Conservation (phyloP, 495 filamentous ascomycete species). For the Trichoderma gamsii region DNA sequence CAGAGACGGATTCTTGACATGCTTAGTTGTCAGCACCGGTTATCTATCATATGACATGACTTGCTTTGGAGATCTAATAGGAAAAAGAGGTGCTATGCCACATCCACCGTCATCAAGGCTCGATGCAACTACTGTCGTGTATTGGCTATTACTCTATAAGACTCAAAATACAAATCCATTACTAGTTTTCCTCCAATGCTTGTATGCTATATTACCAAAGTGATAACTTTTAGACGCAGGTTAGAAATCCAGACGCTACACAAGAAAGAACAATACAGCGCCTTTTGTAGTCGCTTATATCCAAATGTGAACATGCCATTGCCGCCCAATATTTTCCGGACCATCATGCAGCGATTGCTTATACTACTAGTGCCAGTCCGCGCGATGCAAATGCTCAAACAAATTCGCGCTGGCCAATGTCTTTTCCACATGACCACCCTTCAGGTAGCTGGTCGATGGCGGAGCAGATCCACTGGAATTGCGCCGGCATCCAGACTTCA, state of each 20-base stretch:
- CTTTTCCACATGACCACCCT: not conserved
- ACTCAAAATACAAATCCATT: not conserved
- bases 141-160: not conserved
- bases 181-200: not conserved
- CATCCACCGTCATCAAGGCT: not conserved
- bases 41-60: too few relatives aligned
- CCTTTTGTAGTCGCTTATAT: too few relatives aligned
- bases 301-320: too few relatives aligned
- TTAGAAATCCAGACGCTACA: too few relatives aligned
- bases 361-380: too few relatives aligned
- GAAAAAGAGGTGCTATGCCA: not conserved
- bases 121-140: not conserved
- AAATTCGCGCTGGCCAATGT: not conserved
- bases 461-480: constrained; percentile 37
- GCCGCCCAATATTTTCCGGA: too few relatives aligned
- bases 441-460: constrained; percentile 35
- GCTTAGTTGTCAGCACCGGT: too few relatives aligned
- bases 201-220: not conserved
- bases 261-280: too few relatives aligned
- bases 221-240: too few relatives aligned
- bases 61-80: too few relatives aligned
- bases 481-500: constrained; percentile 35
- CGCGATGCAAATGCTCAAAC: not conserved
- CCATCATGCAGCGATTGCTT: too few relatives aligned
- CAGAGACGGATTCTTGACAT: too few relatives aligned